These are phyloP conservation scores for Fusarium sp. DNA, from an alignment of 2,329 filamentous ascomycete species.

Conservation along the genomic window DNA sequence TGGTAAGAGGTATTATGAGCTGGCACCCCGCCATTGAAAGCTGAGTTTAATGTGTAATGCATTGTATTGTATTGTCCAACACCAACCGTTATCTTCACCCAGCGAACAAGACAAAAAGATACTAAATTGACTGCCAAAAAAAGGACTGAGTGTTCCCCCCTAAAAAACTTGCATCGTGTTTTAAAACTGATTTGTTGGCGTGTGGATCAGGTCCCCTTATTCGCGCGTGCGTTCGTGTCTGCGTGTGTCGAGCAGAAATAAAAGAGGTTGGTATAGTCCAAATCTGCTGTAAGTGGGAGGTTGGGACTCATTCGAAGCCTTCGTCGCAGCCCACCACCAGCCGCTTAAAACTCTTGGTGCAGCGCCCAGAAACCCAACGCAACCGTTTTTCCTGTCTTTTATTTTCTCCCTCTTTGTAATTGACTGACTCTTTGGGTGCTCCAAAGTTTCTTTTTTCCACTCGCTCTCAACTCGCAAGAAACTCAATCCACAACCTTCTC, in stretches of 20 bases:
- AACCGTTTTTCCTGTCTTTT: constrained; percentile 35
- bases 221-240: constrained; percentile 23
- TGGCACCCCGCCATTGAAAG: constrained; percentile 45
- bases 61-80: constrained; percentile 32
- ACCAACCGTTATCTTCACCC: constrained; percentile 36
- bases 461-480: neutral
- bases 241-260: constrained; percentile 42
- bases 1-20: constrained; percentile 44
- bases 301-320: constrained; percentile 50
- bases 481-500: constrained; percentile 12
- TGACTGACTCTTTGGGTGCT: constrained; percentile 10
- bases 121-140: constrained; percentile 15
- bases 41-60: constrained; percentile 18
- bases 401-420: constrained; percentile 20
- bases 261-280: constrained; percentile 49
- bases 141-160: constrained; percentile 41
- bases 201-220: constrained; percentile 45
- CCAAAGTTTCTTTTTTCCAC: constrained; percentile 8
- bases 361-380: constrained; percentile 46
- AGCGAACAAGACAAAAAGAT: constrained; percentile 3
- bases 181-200: constrained; percentile 38
- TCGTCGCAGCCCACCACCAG: constrained; percentile 44
- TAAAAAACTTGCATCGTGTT: constrained; percentile 18
- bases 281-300: constrained; percentile 53
- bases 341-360: constrained; percentile 53